These are phyloP conservation scores for Trichomonascus vanleenenianus DNA, from an alignment of 805 yeast genomes.

Conservation along the genomic window DNA sequence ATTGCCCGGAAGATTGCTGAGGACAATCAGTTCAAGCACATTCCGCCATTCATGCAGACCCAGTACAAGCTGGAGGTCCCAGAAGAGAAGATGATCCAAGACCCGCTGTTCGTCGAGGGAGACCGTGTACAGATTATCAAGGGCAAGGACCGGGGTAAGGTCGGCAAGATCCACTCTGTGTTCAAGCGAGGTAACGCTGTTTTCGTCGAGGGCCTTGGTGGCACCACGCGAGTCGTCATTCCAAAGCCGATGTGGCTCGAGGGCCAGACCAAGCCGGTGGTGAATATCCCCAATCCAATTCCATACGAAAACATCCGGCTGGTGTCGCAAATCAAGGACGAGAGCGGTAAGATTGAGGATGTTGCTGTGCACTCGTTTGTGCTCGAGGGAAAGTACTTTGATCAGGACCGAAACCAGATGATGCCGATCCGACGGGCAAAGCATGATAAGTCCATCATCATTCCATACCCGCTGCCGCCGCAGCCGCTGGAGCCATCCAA, in stretches of 20 bases:
- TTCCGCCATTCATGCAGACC: constrained; percentile 18
- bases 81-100: constrained; percentile 32
- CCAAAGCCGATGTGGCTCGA: constrained; percentile 70
- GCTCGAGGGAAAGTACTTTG: constrained; percentile 64
- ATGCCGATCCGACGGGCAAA: constrained; percentile 72
- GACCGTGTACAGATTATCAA: constrained; percentile 66
- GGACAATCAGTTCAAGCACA: constrained; percentile 9
- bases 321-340: constrained; percentile 69
- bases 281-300: constrained; percentile 59
- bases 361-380: constrained; percentile 73
- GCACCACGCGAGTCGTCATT: constrained; percentile 51
- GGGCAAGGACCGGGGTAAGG: constrained; percentile 68
- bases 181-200: constrained; percentile 55
- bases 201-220: constrained; percentile 60
- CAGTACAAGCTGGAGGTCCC: constrained; percentile 24
- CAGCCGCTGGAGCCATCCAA: constrained; percentile 42
- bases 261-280: constrained; percentile 63
- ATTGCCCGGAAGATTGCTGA: constrained; percentile 13
- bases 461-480: constrained; percentile 86
- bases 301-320: constrained; percentile 56
- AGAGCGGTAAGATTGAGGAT: constrained; percentile 50
- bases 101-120: constrained; percentile 48
- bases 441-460: constrained; percentile 57
- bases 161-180: constrained; percentile 58
- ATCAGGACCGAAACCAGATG: constrained; percentile 61